These are phyloP conservation scores for Vinca minor DNA, from an alignment of 257 asterid genomes.

Conservation along the genomic window DNA sequence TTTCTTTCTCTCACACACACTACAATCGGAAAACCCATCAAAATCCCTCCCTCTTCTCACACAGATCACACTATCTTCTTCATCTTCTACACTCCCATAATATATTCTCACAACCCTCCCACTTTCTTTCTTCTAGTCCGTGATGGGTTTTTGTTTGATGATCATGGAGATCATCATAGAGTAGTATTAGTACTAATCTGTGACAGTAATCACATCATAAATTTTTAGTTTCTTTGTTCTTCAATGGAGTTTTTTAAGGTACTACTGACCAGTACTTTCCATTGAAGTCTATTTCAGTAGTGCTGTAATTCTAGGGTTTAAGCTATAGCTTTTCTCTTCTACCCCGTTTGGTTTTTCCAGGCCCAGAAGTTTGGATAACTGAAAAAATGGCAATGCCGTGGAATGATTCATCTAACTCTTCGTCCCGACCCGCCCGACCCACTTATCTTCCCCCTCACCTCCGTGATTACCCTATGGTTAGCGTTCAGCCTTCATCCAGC, in stretches of 20 bases:
- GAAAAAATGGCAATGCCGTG: conserved; percentile 13
- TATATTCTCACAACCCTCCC: no score
- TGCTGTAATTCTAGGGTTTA: conserved; percentile 1
- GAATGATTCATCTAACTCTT: conserved; percentile 16
- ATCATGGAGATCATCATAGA: neutral
- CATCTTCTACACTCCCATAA: no score
- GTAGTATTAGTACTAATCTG: neutral
- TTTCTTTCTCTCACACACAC: neutral
- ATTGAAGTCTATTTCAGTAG: neutral
- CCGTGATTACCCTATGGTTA: conserved; percentile 24
- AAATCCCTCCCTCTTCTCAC: neutral
- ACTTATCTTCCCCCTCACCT: conserved; percentile 34
- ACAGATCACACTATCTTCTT: neutral
- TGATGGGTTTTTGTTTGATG: neutral
- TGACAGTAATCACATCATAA: neutral
- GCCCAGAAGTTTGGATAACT: neutral
- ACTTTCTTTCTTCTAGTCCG: no score
- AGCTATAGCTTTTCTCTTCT: neutral
- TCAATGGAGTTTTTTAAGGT: neutral
- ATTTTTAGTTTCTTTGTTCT: neutral
- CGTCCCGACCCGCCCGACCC: conserved; percentile 19
- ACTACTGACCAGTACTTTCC: neutral
- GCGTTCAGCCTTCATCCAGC: conserved; percentile 9
- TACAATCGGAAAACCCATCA: neutral
- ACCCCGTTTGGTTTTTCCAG: neutral